Percentiles rank a stretch among this genome's conserved stretches.
phyloP scores from a whole-genome alignment of 2,329 filamentous ascomycete species.

The Zasmidium citrigriseum region DNA sequence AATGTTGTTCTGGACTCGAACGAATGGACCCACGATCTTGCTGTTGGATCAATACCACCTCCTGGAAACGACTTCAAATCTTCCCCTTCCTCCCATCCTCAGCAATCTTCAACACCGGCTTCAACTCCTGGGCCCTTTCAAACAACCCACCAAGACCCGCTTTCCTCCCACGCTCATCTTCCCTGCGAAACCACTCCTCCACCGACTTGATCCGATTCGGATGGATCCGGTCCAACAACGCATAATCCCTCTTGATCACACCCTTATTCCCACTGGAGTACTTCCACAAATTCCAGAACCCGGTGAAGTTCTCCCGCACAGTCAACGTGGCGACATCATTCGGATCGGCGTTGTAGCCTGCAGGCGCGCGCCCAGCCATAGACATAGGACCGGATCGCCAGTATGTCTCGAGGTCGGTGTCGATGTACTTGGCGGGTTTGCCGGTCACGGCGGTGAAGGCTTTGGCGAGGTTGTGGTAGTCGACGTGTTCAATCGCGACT shows the following conservation, averaged over 20 bases:
- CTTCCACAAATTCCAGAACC: constrained; percentile 53
- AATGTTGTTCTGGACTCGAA: neutral
- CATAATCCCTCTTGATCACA: constrained; percentile 50
- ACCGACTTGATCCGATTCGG: constrained; percentile 50
- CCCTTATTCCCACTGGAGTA: constrained; percentile 44
- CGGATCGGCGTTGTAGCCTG: constrained; percentile 32
- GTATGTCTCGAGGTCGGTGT: constrained; percentile 31
- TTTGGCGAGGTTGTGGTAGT: constrained; percentile 31
- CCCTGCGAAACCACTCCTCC: constrained; percentile 49
- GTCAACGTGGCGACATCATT: constrained; percentile 42
- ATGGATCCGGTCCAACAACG: constrained; percentile 54
- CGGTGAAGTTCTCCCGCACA: constrained; percentile 52
- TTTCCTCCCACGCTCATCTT: constrained; percentile 8
- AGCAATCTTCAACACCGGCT: constrained; percentile 15
- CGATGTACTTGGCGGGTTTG: constrained; percentile 31
- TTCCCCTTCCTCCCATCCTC: constrained; percentile 11
- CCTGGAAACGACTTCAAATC: constrained; percentile 2
- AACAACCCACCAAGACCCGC: constrained; percentile 10
- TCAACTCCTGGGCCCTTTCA: constrained; percentile 12
- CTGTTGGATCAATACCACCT: neutral
- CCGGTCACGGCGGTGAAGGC: constrained; percentile 38
- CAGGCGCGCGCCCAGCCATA: constrained; percentile 42
- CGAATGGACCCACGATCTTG: neutral
- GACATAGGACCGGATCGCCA: constrained; percentile 45
- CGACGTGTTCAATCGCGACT: constrained; percentile 31